Evolutionary conservation across 306 rosid genomes (phyloP).

Genomic region (Argentina anserina): DNA sequence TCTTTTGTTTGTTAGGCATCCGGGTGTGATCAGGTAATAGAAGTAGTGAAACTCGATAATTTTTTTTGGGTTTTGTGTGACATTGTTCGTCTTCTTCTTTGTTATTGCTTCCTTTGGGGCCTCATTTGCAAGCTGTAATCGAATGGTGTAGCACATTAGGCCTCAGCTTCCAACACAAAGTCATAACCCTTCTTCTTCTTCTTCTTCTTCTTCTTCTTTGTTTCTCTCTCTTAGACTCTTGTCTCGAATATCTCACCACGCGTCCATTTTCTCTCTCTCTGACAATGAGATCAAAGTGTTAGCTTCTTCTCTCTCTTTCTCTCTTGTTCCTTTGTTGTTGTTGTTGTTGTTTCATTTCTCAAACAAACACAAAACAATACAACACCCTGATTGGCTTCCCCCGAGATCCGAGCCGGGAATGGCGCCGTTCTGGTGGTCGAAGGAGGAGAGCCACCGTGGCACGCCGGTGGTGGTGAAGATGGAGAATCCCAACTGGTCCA

Average conservation of each 20-base stretch:
- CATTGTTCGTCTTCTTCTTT: constrained; percentile 8
- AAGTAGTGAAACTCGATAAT: too few relatives aligned
- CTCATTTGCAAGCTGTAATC: constrained; percentile 57
- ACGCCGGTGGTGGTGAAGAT: constrained; percentile 97
- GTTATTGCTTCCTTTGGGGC: constrained; percentile 20
- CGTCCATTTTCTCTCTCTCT: constrained; percentile 44
- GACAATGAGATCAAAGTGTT: constrained; percentile 55
- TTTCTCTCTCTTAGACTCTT: constrained; percentile 20
- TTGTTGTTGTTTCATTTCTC: background rate
- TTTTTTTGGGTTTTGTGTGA: too few relatives aligned
- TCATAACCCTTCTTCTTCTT: constrained; percentile 12
- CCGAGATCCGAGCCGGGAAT: constrained; percentile 43
- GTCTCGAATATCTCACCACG: constrained; percentile 29
- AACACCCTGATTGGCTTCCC: background rate
- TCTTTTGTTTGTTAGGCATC: too few relatives aligned
- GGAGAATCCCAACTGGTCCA: constrained; percentile 96
- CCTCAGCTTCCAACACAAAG: constrained; percentile 26
- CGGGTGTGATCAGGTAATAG: too few relatives aligned
- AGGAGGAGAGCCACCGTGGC: constrained; percentile 60
- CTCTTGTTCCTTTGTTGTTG: background rate
- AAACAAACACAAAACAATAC: too few relatives aligned
- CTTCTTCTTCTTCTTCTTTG: constrained; percentile 4
- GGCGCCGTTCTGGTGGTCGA: constrained; percentile 72
- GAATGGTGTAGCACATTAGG: constrained; percentile 39
- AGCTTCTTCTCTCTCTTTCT: background rate